Conservation (phyloP, 2,329 filamentous ascomycete genomes). For the Shiraia bambusicola region DNA sequence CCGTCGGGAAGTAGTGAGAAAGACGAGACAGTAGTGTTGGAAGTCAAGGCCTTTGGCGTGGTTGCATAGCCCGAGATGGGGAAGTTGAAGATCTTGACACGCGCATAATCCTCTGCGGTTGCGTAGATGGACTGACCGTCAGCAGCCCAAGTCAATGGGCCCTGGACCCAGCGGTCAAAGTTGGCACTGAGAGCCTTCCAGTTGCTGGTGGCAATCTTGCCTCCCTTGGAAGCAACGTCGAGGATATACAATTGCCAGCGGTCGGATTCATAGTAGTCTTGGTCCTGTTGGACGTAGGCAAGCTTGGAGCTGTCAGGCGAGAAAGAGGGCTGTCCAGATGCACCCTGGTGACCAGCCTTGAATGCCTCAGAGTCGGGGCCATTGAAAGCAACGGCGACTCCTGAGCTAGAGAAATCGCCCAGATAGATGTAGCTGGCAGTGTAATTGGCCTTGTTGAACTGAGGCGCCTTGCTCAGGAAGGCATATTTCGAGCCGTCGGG, state of each 20-base stretch:
- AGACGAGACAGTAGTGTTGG: constrained; percentile 40
- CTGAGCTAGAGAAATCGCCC: constrained; percentile 64
- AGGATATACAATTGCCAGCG: constrained; percentile 55
- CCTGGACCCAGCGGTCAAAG: constrained; percentile 36
- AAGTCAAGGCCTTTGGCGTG: constrained; percentile 47
- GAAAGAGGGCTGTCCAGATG: constrained; percentile 69
- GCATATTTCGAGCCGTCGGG: constrained; percentile 59
- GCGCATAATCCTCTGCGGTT: constrained; percentile 39
- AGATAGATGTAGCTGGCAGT: constrained; percentile 83
- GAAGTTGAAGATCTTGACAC: constrained; percentile 59
- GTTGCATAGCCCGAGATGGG: constrained; percentile 58
- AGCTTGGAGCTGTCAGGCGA: constrained; percentile 70
- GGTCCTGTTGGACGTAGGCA: constrained; percentile 74
- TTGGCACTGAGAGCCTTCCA: constrained; percentile 32
- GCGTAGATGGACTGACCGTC: constrained; percentile 36
- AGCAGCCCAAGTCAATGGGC: constrained; percentile 34
- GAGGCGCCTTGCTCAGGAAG: constrained; percentile 74
- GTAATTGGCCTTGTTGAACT: constrained; percentile 69
- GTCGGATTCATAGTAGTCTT: constrained; percentile 75
- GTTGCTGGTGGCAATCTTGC: constrained; percentile 29
- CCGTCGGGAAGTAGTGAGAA: constrained; percentile 62
- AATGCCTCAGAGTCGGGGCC: constrained; percentile 31
- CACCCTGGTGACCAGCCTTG: constrained; percentile 58
- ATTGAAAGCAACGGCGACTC: constrained; percentile 33
- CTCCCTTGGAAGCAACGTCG: constrained; percentile 26